A percentile compares a stretch with the other conserved stretches of the same genome.
These are phyloP conservation scores for Russula lepida DNA, from an alignment of 768 basidiomycete species.

Conservation along the genomic window DNA sequence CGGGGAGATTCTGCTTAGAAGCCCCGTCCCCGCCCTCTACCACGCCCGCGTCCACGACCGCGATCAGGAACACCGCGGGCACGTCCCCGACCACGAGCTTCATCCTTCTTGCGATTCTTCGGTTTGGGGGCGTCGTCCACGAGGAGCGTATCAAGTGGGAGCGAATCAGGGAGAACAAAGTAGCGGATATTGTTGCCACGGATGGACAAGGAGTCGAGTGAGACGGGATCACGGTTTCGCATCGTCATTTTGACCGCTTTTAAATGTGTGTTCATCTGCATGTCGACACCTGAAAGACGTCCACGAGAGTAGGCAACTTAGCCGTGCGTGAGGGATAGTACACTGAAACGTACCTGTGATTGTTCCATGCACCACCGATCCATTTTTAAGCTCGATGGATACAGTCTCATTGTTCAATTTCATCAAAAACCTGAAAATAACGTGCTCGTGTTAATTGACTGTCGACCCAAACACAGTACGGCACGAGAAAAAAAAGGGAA, in stretches of 20 bases:
- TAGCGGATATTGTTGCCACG: constrained; percentile 96
- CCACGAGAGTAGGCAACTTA: neutral
- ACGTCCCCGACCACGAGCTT: constrained; percentile 54
- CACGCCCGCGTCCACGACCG: constrained; percentile 40
- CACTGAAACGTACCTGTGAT: constrained; percentile 70
- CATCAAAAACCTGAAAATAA: constrained; percentile 79
- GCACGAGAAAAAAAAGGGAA: neutral
- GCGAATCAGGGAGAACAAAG: constrained; percentile 93
- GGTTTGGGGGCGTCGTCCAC: constrained; percentile 98
- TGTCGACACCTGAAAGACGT: constrained; percentile 88
- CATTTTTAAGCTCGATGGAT: constrained; percentile 96
- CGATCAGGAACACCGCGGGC: constrained; percentile 40
- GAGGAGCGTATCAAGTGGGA: constrained; percentile 91
- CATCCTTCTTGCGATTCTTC: constrained; percentile 86
- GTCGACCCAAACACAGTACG: neutral
- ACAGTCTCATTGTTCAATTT: constrained; percentile 99
- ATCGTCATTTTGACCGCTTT: constrained; percentile 98
- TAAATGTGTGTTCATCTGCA: constrained; percentile 98
- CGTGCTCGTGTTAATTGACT: neutral
- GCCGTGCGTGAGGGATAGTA: neutral
- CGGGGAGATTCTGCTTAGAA: constrained; percentile 7
- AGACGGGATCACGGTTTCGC: constrained; percentile 77
- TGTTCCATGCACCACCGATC: constrained; percentile 89
- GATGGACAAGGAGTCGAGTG: constrained; percentile 87
- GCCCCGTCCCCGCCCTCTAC: constrained; percentile 43